These are phyloP conservation scores for Postia placenta DNA, from an alignment of 768 basidiomycete genomes.

Conservation along the genomic window DNA sequence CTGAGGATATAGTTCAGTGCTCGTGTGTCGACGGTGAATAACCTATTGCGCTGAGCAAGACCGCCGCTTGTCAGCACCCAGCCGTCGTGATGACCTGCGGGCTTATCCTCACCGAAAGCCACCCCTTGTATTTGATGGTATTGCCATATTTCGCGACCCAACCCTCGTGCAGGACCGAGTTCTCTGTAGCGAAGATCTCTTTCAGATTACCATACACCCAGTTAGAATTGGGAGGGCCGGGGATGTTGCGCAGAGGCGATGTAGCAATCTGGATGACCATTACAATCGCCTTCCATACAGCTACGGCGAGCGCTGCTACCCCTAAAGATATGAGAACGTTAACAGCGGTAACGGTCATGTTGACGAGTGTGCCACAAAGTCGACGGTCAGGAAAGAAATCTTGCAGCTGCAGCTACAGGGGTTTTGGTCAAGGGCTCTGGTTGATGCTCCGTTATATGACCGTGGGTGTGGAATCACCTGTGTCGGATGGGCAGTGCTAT, in stretches of 20 bases:
- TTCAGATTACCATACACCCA: conserved; percentile 44
- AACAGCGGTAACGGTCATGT: background rate
- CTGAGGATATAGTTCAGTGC: conserved; percentile 64
- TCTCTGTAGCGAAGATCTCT: conserved; percentile 37
- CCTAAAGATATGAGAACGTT: background rate
- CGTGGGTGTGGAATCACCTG: no score
- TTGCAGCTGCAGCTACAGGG: no score
- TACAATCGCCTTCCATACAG: background rate
- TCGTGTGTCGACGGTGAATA: conserved; percentile 40
- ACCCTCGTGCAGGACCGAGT: conserved; percentile 17
- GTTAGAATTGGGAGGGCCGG: conserved; percentile 41
- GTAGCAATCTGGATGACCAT: background rate
- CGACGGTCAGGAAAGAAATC: no score
- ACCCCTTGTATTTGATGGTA: conserved; percentile 9
- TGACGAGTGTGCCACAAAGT: background rate
- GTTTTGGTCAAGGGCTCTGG: no score
- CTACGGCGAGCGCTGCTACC: background rate
- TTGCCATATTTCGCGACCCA: conserved; percentile 10
- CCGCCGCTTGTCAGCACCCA: no score
- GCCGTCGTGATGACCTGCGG: no score
- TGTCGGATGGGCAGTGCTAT: no score
- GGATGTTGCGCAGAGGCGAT: conserved; percentile 41
- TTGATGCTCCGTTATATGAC: no score
- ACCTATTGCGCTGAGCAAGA: conserved; percentile 2
- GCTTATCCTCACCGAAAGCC: conserved; percentile 9